Evolutionary conservation across 495 filamentous ascomycete species (phyloP).

Genomic region (Penicillium chermesinum): DNA sequence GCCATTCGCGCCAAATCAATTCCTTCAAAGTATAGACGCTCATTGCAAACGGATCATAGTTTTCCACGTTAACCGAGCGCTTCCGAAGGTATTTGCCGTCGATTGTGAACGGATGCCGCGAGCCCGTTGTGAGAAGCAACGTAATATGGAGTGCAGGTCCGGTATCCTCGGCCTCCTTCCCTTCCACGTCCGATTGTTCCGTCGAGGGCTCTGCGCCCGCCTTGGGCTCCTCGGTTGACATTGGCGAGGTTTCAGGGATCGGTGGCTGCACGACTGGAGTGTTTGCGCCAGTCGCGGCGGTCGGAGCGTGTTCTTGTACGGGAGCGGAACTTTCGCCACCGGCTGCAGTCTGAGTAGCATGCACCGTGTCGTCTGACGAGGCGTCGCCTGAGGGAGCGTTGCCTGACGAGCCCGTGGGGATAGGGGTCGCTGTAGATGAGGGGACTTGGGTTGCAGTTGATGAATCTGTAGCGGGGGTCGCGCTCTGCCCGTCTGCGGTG

Average conservation of each 20-base stretch:
- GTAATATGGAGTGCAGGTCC: constrained; percentile 57
- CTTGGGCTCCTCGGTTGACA: constrained; percentile 34
- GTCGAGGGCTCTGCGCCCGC: constrained; percentile 20
- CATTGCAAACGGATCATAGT: constrained; percentile 77
- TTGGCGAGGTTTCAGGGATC: constrained; percentile 17
- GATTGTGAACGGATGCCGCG: constrained; percentile 80
- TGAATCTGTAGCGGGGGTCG: constrained; percentile 10
- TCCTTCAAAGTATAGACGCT: constrained; percentile 90
- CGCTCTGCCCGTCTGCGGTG: constrained; percentile 7
- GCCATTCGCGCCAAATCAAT: constrained; percentile 85
- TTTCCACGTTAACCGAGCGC: constrained; percentile 67
- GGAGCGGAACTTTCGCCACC: constrained; percentile 24
- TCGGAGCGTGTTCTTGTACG: constrained; percentile 8
- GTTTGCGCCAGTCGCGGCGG: constrained; percentile 13
- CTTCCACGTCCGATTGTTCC: constrained; percentile 35
- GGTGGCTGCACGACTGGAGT: constrained; percentile 13
- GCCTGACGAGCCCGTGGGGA: constrained; percentile 9
- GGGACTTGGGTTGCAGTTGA: constrained; percentile 2
- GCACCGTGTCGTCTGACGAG: constrained; percentile 16
- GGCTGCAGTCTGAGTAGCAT: constrained; percentile 23
- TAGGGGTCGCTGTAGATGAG: constrained; percentile 3
- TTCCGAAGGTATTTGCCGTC: constrained; percentile 80
- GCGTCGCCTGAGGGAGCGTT: constrained; percentile 9
- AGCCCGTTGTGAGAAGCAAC: constrained; percentile 72
- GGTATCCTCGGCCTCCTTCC: constrained; percentile 40